These are phyloP conservation scores for Rhypophila decipiens DNA, from an alignment of 495 filamentous ascomycete genomes.

Conservation along the genomic window DNA sequence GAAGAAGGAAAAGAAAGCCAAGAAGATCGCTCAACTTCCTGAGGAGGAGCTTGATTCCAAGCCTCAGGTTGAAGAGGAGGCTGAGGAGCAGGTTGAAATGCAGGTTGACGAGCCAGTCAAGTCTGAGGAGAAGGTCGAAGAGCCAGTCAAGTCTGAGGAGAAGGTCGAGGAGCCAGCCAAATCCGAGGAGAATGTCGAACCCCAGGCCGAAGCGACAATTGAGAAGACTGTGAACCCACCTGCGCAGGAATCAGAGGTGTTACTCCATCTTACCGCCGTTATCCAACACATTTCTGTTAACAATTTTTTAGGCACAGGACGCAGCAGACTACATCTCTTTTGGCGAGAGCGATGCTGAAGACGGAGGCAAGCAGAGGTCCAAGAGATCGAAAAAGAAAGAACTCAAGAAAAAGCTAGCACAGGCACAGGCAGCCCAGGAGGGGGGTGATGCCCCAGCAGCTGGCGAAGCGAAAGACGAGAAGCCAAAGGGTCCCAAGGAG, in stretches of 20 bases:
- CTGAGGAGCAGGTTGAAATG: no score
- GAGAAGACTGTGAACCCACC: neutral
- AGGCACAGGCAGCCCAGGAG: neutral
- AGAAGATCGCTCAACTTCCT: no score
- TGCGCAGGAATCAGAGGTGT: neutral
- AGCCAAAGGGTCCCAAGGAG: neutral
- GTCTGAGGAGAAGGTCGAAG: no score
- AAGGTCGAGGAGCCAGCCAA: conserved; percentile 2
- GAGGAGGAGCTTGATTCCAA: neutral
- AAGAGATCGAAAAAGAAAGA: conserved; percentile 3
- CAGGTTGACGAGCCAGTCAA: no score
- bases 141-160: conserved; percentile 1
- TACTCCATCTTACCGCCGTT: neutral
- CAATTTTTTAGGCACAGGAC: neutral
- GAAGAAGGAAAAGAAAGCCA: conserved; percentile 7
- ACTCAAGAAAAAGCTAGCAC: neutral
- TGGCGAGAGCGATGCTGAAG: neutral
- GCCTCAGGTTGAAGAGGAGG: neutral
- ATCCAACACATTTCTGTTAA: neutral
- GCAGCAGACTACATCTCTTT: conserved; percentile 3
- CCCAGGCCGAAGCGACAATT: neutral
- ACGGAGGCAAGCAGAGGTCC: neutral
- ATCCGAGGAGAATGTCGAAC: neutral
- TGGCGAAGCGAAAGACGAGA: neutral
- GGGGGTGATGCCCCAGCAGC: neutral